Conservation (phyloP, 352 stramenopile species). For the Globisporangium rhizosaccharum region DNA sequence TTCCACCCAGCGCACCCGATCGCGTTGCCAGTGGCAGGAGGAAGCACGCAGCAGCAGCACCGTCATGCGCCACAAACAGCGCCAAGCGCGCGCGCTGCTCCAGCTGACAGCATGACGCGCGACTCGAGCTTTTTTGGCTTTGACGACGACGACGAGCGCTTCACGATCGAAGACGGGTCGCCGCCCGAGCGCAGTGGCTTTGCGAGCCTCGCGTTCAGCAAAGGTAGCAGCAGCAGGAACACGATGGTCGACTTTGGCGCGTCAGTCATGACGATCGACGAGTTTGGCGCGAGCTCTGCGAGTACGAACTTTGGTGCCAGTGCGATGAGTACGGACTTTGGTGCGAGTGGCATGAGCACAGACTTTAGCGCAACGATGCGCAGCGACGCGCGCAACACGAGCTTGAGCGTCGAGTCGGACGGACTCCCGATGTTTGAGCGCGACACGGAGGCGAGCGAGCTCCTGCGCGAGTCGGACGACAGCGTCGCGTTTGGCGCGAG, state of each 20-base stretch:
- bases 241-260: slow-evolving; percentile 3
- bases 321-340: not conserved
- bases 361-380: slow-evolving; percentile 1
- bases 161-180: slow-evolving; percentile 10
- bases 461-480: slow-evolving; percentile 27
- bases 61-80: too few relatives aligned
- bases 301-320: slow-evolving; percentile 2
- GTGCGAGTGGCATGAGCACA: not conserved
- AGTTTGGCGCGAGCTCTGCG: slow-evolving; percentile 1
- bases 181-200: not conserved
- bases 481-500: slow-evolving; percentile 21
- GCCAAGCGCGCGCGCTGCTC: too few relatives aligned
- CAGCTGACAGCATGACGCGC: slow-evolving; percentile 1
- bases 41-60: slow-evolving; percentile 1
- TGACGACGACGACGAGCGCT: slow-evolving; percentile 7
- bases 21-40: not conserved
- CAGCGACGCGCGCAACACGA: slow-evolving; percentile 11
- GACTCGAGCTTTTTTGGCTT: slow-evolving; percentile 15
- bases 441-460: slow-evolving; percentile 30
- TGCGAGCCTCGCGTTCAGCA: slow-evolving; percentile 6
- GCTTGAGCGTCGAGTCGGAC: slow-evolving; percentile 24
- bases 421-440: slow-evolving; percentile 19
- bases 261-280: slow-evolving; percentile 3
- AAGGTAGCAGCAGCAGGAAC: not conserved
- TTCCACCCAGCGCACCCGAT: slow-evolving; percentile 2